phyloP scores from a whole-genome alignment of 768 basidiomycete genomes.

The Roridomyces roridus region DNA sequence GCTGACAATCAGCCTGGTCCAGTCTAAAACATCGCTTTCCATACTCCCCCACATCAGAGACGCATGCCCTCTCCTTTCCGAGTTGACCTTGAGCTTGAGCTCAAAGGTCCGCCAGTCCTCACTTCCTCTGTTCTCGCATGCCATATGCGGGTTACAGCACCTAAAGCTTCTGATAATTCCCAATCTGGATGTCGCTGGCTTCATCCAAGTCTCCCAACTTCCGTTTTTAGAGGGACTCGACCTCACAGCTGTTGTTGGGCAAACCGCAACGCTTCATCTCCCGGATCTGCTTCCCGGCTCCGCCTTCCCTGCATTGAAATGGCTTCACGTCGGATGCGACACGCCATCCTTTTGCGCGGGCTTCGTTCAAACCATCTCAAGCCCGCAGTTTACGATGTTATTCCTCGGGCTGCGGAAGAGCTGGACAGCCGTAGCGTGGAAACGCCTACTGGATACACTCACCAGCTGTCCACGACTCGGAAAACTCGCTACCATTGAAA shows the following conservation, averaged over 20 bases:
- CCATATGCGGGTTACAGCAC: conserved; percentile 11
- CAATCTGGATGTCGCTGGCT: conserved; percentile 3
- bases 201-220: conserved; percentile 5
- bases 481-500: too few relatives aligned
- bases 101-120: neutral
- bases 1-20: neutral
- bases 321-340: too few relatives aligned
- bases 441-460: too few relatives aligned
- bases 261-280: neutral
- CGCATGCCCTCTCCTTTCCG: conserved; percentile 2
- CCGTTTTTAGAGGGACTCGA: neutral
- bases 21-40: neutral
- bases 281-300: neutral
- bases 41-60: conserved; percentile 9
- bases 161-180: conserved; percentile 1
- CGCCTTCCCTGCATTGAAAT: conserved; percentile 14
- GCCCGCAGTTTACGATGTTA: too few relatives aligned
- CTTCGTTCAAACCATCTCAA: too few relatives aligned
- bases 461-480: neutral
- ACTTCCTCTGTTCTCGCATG: neutral
- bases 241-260: neutral
- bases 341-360: too few relatives aligned
- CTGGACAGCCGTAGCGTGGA: too few relatives aligned
- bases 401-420: too few relatives aligned
- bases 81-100: neutral